Base-by-base conservation (phyloP, 768 basidiomycete species). In the Arthromyces matolae region DNA sequence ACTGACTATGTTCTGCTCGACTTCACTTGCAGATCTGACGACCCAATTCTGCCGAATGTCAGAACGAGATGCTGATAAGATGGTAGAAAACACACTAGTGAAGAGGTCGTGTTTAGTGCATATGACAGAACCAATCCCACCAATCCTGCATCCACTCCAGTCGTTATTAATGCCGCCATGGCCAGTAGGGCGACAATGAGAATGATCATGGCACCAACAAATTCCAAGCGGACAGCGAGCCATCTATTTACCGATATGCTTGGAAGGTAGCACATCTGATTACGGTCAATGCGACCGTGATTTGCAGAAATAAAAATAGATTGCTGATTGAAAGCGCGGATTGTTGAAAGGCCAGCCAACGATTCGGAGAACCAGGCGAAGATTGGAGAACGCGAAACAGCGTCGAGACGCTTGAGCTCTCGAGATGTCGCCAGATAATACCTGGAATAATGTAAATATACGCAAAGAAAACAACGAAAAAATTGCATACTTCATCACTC, bases 1-100 rank as follows among this genome's bases (percentile, higher is more conserved):
- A 58, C 88, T 89, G 50, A 93, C 89, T 57, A 92, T 84, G 55
- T 89, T 90, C 57, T 93, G 88, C 61, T 95, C 93, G 10, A 93
- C 89, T 64, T 94, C 93, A 57, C 84, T 87, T 3, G 86, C 83
- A 12, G 84, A 83, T 24, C 88, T 79, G 22, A 91, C 88, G 5
- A 90, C 73, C 87, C 87, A 58, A 34, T 58, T 58, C 57, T 58
- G 55, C 25, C 57, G 32, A 8, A 32, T 12, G 6, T 42, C 23
- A 53, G 6, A 18, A 41, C 41, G 39, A 5, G 42, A 8, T 16
- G 37, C 27, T 16, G 12, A 8, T 13, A 7, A 12, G 47, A 13
- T 24, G 9, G 34, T 37, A 63, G 6, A 42, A 36, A 16, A 18
- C 81, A 57, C 53, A 90, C 89, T 71, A 93, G 60, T 6, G 86